These are phyloP conservation scores for Pichia sp. DNA, from an alignment of 1,139 yeast species.

Conservation along the genomic window DNA sequence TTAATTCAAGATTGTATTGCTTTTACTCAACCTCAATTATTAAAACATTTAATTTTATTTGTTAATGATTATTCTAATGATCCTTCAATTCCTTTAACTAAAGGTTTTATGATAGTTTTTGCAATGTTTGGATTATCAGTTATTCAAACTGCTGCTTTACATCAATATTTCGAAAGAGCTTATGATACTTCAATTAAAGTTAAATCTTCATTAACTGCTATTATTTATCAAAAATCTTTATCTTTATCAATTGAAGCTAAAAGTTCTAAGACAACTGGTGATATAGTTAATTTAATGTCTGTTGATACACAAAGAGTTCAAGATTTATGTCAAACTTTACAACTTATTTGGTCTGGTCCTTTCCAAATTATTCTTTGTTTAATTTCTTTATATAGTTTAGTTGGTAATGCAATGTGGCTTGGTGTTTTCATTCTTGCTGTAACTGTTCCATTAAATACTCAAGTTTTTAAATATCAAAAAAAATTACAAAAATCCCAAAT, in stretches of 20 bases:
- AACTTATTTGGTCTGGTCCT: conserved; percentile 94
- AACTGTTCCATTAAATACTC: conserved; percentile 81
- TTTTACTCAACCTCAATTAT: conserved; percentile 83
- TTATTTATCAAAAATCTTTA: conserved; percentile 75
- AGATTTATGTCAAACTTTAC: conserved; percentile 81
- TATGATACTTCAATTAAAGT: conserved; percentile 89
- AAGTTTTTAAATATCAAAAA: conserved; percentile 69
- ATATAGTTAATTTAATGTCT: conserved; percentile 93
- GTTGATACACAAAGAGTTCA: conserved; percentile 94
- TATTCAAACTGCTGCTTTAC: conserved; percentile 76
- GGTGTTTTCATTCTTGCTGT: conserved; percentile 81
- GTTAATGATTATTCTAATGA: conserved; percentile 66
- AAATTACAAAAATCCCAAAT: conserved; percentile 70
- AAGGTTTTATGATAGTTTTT: conserved; percentile 77
- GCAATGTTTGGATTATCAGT: conserved; percentile 82
- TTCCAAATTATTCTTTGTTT: conserved; percentile 83
- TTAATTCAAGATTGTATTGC: conserved; percentile 73
- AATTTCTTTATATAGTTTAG: conserved; percentile 60
- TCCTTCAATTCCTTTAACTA: conserved; percentile 52
- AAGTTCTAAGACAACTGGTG: conserved; percentile 83
- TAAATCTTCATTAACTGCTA: conserved; percentile 71
- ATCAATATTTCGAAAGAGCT: conserved; percentile 87
- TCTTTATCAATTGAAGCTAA: conserved; percentile 80
- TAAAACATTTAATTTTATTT: conserved; percentile 68
- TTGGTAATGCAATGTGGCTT: conserved; percentile 96